Base-by-base conservation (phyloP, 495 filamentous ascomycete species). In the Tuber microsphaerosporum region DNA sequence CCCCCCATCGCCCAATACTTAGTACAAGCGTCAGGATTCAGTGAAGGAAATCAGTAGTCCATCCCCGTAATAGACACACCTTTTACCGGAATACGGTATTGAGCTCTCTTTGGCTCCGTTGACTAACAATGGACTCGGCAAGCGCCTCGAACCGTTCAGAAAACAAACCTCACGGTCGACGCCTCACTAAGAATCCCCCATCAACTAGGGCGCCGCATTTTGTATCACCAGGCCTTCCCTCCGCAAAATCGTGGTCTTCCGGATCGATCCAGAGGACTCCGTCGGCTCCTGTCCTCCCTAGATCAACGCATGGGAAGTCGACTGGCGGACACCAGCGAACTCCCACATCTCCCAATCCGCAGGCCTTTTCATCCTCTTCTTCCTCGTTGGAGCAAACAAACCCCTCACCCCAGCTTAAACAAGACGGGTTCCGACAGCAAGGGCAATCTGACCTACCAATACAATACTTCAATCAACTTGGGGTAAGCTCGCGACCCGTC, bases 91-190 rank as follows among this genome's bases (percentile, higher is more conserved):
- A 56, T 56, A 56, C 48, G 22, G 70, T 56, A 71, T 77, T 48
- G 72, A 72, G 76, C 79, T 80, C 79, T 77, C 75, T 74, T 74
- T 81, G 79, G 79, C 70, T 72, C 79, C 73, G 71, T 74, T 46
- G 73, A 81, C 77, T 81, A 81, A 77, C 77, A 73, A 82, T 82
- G 80, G 78, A 81, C 80, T 79, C 80, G 80, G 80, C 80, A 81
- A 81, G 75, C 80, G 75, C 80, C 72, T 80, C 79, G 72, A 81
- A 80, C 73, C 80, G 81, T 72, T 71, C 79, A 44, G 80, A 75
- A 71, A 78, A 82, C 79, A 77, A 80, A 77, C 78, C 81, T 82
- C 79, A 80, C 73, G 78, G 77, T 73, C 79, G 80, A 79, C 81
- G 77, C 69, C 81, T 82, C 44, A 82, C 81, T 51, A 83, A 83